Conservation (phyloP, 805 yeast species). For the Tetrapisispora phaffii region DNA sequence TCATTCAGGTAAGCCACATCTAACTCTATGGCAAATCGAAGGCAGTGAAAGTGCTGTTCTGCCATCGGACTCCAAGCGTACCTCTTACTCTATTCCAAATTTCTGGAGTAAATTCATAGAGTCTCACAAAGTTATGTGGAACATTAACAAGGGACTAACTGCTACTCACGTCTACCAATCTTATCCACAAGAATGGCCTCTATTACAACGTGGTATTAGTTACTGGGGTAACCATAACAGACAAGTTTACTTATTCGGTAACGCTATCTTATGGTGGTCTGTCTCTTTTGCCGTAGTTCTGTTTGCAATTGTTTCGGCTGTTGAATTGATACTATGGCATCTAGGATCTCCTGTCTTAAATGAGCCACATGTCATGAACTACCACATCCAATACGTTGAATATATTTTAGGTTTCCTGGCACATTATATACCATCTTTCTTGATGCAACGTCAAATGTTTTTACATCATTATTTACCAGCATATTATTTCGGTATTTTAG, state of each 20-base stretch:
- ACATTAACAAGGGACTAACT: constrained; percentile 55
- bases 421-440: constrained; percentile 63
- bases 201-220: constrained; percentile 65
- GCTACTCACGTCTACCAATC: constrained; percentile 64
- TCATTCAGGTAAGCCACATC: constrained; percentile 50
- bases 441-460: constrained; percentile 88
- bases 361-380: constrained; percentile 48
- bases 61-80: constrained; percentile 36
- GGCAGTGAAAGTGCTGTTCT: constrained; percentile 46
- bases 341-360: constrained; percentile 41
- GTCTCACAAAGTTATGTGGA: constrained; percentile 66
- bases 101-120: constrained; percentile 55
- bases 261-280: constrained; percentile 71
- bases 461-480: constrained; percentile 91
- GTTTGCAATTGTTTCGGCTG: constrained; percentile 37
- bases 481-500: constrained; percentile 74
- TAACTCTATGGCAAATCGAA: constrained; percentile 68
- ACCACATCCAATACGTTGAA: constrained; percentile 50
- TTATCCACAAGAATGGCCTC: constrained; percentile 65
- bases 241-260: constrained; percentile 66
- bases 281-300: constrained; percentile 42
- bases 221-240: constrained; percentile 50
- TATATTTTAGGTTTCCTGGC: constrained; percentile 64
- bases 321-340: constrained; percentile 54
- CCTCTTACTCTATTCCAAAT: constrained; percentile 43